Evolutionary conservation across 179 eudicot species (phyloP).

Genomic region (Camellia oleifera): DNA sequence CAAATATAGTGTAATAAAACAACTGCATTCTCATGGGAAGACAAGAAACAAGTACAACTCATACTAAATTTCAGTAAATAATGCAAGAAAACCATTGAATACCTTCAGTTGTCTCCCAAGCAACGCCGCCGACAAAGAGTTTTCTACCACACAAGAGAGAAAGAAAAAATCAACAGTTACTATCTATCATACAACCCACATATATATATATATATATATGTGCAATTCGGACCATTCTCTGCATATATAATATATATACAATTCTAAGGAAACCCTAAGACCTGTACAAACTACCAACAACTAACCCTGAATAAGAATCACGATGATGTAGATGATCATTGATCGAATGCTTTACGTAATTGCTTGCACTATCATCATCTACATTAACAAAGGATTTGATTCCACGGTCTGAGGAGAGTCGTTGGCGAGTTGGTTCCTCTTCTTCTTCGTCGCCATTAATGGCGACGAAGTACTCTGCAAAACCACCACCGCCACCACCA

Average conservation of each 20-base stretch:
- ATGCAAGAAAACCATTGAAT: not conserved
- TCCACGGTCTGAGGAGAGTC: slow-evolving; percentile 12
- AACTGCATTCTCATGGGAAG: not conserved
- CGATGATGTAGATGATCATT: slow-evolving; percentile 7
- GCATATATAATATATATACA: not conserved
- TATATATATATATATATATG: not conserved
- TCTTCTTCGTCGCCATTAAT: slow-evolving; percentile 25
- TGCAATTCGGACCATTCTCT: too few species aligned
- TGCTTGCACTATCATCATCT: slow-evolving; percentile 27
- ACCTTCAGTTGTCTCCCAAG: slow-evolving; percentile 60
- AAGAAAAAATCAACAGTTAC: slow-evolving; percentile 42
- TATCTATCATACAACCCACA: slow-evolving; percentile 9
- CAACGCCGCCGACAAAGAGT: slow-evolving; percentile 56
- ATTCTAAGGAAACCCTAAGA: slow-evolving; percentile 17
- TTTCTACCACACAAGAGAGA: slow-evolving; percentile 50
- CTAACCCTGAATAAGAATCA: slow-evolving; percentile 46
- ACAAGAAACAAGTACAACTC: not conserved
- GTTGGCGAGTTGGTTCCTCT: slow-evolving; percentile 19
- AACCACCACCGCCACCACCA: slow-evolving; percentile 13
- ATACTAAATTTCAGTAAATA: not conserved
- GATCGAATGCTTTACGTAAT: too few species aligned
- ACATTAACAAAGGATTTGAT: slow-evolving; percentile 11
- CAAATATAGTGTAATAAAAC: not conserved
- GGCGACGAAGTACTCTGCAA: slow-evolving; percentile 20
- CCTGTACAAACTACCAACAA: slow-evolving; percentile 25